Base-by-base conservation (phyloP, 1,284 basidiomycete species). In the Acaromyces ingoldii region DNA sequence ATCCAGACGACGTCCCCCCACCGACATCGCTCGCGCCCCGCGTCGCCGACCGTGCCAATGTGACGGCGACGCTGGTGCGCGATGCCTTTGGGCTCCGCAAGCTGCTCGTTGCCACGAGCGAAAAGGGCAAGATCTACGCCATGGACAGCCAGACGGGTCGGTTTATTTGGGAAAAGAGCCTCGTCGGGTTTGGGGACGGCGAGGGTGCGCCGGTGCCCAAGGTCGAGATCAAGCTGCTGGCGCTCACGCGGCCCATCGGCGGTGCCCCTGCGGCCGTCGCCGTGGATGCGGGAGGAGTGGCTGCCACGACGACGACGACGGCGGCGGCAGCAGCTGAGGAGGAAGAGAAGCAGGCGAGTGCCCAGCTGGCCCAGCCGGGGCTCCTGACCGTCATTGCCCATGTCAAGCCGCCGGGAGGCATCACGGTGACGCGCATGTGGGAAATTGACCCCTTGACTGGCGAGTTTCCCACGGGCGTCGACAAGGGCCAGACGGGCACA, bases 1-100 rank as follows among this genome's bases (percentile, higher is more conserved):
- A 40, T 22, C 24, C 24, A 13, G 30, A 63, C 3, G 34, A 38
- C 33, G 54, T 54, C 10, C 46, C 53, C 29, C 61, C 58, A 29
- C 64, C 64, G 2, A 55, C 54, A 1, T 58, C 54, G 6, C 51
- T 64, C 22, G 66, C 66, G 28, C 55, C 62, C 15, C 65, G 66
- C 13, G 28, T 50, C 10, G 64, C 64, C n/a, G 47, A 58, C 4
- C 7, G 15, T 7, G 45, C 51, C 51, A 62, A 63, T 31, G 45
- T 54, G 15, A 54, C 60, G 2, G 57, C 54, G n/a, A 42, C 40
- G 13, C 59, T 71, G 15, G n/a, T 43, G 3, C 48, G 48, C 24
- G 89, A 95, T 69, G 78, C 84, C 1, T 95, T 93, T 71, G 91
- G 90, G 0, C 89, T 95, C 76, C 82, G 87, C 42, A 89, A 95